These are phyloP conservation scores for Fusarium chlamydosporum DNA, from an alignment of 2,329 filamentous ascomycete genomes.

Conservation along the genomic window DNA sequence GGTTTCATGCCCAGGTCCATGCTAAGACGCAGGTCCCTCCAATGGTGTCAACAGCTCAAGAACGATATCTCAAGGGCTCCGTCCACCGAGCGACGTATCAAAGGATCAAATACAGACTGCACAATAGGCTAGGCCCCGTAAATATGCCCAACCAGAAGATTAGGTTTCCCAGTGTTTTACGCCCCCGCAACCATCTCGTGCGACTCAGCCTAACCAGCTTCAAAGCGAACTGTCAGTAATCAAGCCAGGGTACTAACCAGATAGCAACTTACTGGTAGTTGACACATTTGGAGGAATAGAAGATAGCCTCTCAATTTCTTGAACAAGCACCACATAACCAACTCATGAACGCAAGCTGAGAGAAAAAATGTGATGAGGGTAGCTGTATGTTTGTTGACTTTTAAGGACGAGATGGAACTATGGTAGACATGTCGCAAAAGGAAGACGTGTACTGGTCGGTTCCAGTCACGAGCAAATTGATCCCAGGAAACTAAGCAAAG, in stretches of 20 bases:
- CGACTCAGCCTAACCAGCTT: slow-evolving; percentile 75
- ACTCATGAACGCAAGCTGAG: slow-evolving; percentile 78
- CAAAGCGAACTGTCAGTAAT: slow-evolving; percentile 7
- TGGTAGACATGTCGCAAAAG: slow-evolving; percentile 85
- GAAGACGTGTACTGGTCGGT: slow-evolving; percentile 82
- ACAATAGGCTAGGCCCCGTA: slow-evolving; percentile 77
- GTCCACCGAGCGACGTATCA: slow-evolving; percentile 49
- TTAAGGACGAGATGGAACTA: slow-evolving; percentile 79
- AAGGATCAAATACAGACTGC: slow-evolving; percentile 71
- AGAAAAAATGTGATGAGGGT: slow-evolving; percentile 83
- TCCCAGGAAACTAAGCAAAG: slow-evolving; percentile 71
- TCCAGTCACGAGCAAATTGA: slow-evolving; percentile 86
- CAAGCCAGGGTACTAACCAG: neutral
- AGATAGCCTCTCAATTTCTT: slow-evolving; percentile 82
- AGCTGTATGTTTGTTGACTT: slow-evolving; percentile 77
- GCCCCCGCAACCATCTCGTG: slow-evolving; percentile 74
- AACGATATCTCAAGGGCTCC: no score
- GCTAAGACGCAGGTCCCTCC: no score
- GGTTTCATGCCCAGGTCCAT: neutral
- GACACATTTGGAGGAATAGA: slow-evolving; percentile 79
- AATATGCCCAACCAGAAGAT: slow-evolving; percentile 86
- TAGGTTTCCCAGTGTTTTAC: slow-evolving; percentile 76
- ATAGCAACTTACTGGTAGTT: slow-evolving; percentile 70
- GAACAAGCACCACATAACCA: slow-evolving; percentile 86
- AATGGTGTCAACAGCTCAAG: neutral